Evolutionary conservation across 352 stramenopile species (phyloP).

Genomic region (Globisporangium echinulatum): DNA sequence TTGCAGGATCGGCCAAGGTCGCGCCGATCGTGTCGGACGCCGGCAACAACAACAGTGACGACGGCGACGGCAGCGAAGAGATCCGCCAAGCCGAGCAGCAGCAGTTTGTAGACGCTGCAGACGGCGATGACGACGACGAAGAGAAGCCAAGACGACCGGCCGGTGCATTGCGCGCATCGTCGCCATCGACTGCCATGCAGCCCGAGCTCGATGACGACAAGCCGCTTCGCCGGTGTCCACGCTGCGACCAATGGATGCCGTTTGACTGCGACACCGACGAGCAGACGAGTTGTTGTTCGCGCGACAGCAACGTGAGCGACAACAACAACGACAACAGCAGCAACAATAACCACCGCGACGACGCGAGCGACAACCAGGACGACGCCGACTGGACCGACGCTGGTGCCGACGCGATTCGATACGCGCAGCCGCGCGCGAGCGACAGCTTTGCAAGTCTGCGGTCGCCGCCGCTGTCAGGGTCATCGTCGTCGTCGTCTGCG

Average conservation of each 20-base stretch:
- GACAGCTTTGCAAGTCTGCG: slow-evolving; percentile 3
- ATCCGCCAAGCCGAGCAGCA: slow-evolving; percentile 12
- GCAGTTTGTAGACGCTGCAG: background rate
- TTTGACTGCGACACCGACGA: slow-evolving; percentile 13
- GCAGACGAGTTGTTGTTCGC: slow-evolving; percentile 20
- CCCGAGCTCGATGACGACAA: background rate
- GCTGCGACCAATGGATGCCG: slow-evolving; percentile 21
- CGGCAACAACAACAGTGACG: background rate
- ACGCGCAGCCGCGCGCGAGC: background rate
- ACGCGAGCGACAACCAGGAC: slow-evolving; percentile 21
- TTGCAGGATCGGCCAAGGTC: slow-evolving; percentile 2
- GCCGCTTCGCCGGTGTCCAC: background rate
- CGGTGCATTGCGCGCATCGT: background rate
- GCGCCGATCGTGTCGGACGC: slow-evolving; percentile 7
- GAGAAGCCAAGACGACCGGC: slow-evolving; percentile 2
- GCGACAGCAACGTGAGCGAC: slow-evolving; percentile 14
- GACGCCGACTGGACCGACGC: slow-evolving; percentile 7
- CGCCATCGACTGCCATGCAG: background rate
- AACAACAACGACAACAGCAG: slow-evolving; percentile 18
- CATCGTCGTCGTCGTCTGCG: slow-evolving; percentile 6
- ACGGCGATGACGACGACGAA: slow-evolving; percentile 6
- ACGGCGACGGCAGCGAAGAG: slow-evolving; percentile 6
- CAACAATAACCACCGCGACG: slow-evolving; percentile 23
- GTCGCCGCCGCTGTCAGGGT: slow-evolving; percentile 3
- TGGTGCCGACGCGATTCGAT: background rate